Evolutionary conservation across 1,284 basidiomycete species (phyloP).

Genomic region (Tilletia walkeri): DNA sequence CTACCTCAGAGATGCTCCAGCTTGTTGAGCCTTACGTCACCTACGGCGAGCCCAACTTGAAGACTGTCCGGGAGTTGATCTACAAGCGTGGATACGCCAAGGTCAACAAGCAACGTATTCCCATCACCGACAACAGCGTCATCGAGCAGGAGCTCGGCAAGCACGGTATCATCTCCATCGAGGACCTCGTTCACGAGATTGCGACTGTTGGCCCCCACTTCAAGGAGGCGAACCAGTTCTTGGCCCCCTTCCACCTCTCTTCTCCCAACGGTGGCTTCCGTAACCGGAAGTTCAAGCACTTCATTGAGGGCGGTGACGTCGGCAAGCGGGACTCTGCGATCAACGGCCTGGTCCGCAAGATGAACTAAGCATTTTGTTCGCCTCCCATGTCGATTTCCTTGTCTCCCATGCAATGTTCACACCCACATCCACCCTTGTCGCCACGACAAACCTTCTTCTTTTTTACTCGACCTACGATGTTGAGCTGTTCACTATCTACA

Average conservation of each 20-base stretch:
- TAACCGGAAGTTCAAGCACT: constrained; percentile 83
- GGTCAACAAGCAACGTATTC: constrained; percentile 95
- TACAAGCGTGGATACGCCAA: constrained; percentile 99
- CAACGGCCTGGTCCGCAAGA: constrained; percentile 94
- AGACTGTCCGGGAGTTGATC: constrained; percentile 93
- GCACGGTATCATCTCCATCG: constrained; percentile 93
- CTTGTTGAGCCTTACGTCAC: constrained; percentile 95
- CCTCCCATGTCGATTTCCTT: neutral
- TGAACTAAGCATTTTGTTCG: constrained; percentile 67
- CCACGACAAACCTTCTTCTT: neutral
- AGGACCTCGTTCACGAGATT: constrained; percentile 98
- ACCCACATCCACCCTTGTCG: too few species aligned
- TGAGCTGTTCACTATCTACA: neutral
- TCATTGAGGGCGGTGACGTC: constrained; percentile 68
- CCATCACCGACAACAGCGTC: constrained; percentile 87
- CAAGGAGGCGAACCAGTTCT: constrained; percentile 61
- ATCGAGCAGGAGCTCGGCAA: constrained; percentile 91
- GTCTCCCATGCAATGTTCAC: neutral
- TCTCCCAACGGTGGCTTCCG: constrained; percentile 99
- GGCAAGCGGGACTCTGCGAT: constrained; percentile 94
- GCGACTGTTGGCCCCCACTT: constrained; percentile 83
- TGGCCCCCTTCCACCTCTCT: constrained; percentile 99
- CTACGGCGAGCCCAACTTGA: constrained; percentile 84
- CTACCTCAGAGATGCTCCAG: constrained; percentile 96
- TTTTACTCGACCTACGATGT: neutral